Percentiles rank a stretch among this genome's conserved stretches.
phyloP scores from a whole-genome alignment of 2,329 filamentous ascomycete species.

The Arthrobotrys sphaeroides region DNA sequence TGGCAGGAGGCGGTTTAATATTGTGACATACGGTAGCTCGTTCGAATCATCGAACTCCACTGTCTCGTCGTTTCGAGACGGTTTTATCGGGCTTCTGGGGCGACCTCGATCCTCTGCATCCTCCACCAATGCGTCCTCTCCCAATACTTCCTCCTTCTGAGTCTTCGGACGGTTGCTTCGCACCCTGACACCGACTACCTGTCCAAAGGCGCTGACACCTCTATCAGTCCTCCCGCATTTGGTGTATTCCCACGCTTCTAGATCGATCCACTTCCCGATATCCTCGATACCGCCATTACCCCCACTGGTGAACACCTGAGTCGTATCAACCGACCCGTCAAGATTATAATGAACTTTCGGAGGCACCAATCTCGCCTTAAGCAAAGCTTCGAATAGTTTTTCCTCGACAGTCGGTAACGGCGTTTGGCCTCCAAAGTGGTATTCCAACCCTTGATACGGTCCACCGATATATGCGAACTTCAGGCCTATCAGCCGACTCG shows the following conservation, averaged over 20 bases:
- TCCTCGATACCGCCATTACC: slow-evolving; percentile 58
- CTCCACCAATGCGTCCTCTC: slow-evolving; percentile 56
- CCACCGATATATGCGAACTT: slow-evolving; percentile 95
- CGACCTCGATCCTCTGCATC: slow-evolving; percentile 35
- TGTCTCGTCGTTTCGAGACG: slow-evolving; percentile 53
- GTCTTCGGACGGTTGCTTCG: slow-evolving; percentile 77
- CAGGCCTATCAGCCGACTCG: slow-evolving; percentile 83
- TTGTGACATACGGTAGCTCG: slow-evolving; percentile 82
- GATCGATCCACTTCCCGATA: slow-evolving; percentile 68
- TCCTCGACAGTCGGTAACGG: slow-evolving; percentile 87
- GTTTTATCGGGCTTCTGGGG: background rate
- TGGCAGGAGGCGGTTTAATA: slow-evolving; percentile 87
- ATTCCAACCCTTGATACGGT: slow-evolving; percentile 91
- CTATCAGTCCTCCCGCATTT: slow-evolving; percentile 94
- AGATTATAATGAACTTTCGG: slow-evolving; percentile 60
- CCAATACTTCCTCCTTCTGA: slow-evolving; percentile 51
- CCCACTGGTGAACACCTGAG: slow-evolving; percentile 63
- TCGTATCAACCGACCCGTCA: slow-evolving; percentile 59
- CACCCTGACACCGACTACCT: slow-evolving; percentile 85
- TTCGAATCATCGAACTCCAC: slow-evolving; percentile 72
- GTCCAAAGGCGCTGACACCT: slow-evolving; percentile 95
- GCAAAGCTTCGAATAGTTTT: slow-evolving; percentile 89
- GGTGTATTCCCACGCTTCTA: slow-evolving; percentile 86
- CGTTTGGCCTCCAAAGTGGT: slow-evolving; percentile 75
- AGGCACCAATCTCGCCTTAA: slow-evolving; percentile 82